Conservation (phyloP, 805 yeast genomes). For the Debaryomyces tyrocola region DNA sequence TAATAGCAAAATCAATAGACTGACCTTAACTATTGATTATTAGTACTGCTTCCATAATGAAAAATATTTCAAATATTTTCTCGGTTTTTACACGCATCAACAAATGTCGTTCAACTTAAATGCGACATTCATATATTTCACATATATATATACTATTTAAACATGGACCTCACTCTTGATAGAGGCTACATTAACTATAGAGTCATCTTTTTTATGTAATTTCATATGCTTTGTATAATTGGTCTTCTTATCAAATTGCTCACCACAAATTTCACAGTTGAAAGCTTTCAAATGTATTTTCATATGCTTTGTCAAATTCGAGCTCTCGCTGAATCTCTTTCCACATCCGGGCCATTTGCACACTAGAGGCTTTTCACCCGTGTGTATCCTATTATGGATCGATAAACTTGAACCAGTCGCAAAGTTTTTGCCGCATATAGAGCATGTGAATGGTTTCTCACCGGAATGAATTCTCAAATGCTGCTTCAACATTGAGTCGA, state of each 20-base stretch:
- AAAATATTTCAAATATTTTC: constrained; percentile 1
- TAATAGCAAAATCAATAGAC: no score
- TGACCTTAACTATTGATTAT: no score
- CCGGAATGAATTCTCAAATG: constrained; percentile 87
- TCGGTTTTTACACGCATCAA: background rate
- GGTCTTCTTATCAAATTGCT: constrained; percentile 43
- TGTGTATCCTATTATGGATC: constrained; percentile 82
- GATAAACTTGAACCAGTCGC: constrained; percentile 81
- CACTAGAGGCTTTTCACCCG: constrained; percentile 83
- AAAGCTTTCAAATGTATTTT: constrained; percentile 63
- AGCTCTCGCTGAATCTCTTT: constrained; percentile 83
- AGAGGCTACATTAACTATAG: background rate
- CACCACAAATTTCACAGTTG: constrained; percentile 53
- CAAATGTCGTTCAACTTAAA: background rate
- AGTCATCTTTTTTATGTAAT: constrained; percentile 5
- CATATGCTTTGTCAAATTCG: constrained; percentile 86
- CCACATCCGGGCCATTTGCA: constrained; percentile 83
- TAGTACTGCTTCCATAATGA: background rate
- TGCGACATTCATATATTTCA: background rate
- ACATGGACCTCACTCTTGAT: background rate
- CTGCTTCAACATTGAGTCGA: constrained; percentile 73
- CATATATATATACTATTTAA: background rate
- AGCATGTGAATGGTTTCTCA: constrained; percentile 81
- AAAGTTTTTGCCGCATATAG: constrained; percentile 71
- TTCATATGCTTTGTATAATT: constrained; percentile 14